These are phyloP conservation scores for Psilocybe cyanescens DNA, from an alignment of 768 basidiomycete species.

Conservation along the genomic window DNA sequence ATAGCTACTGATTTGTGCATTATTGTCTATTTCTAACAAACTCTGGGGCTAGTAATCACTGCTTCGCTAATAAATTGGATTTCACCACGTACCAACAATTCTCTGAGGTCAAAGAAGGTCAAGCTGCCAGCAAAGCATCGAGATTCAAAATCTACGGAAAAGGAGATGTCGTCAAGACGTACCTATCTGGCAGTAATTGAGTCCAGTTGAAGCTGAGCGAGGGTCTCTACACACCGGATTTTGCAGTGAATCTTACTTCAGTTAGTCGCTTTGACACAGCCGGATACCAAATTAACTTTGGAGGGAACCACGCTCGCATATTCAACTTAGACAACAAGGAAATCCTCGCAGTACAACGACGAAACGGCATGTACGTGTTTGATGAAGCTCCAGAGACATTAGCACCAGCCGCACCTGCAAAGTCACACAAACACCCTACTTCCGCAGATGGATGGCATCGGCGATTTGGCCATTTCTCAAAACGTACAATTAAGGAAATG, in stretches of 20 bases:
- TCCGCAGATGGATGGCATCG: conserved; percentile 27
- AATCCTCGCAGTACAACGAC: not conserved
- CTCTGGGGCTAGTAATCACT: conserved; percentile 29
- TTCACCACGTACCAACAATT: conserved; percentile 10
- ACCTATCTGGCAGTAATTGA: conserved; percentile 1
- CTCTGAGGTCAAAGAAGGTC: no score
- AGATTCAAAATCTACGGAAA: conserved; percentile 24
- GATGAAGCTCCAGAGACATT: conserved; percentile 10
- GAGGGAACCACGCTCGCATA: conserved; percentile 6
- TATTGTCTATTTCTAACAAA: no score
- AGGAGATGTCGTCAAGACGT: conserved; percentile 20
- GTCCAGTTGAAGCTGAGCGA: conserved; percentile 21
- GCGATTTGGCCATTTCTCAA: conserved; percentile 24
- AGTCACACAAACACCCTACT: conserved; percentile 21
- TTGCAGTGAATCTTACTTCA: conserved; percentile 30
- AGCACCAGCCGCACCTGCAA: conserved; percentile 6
- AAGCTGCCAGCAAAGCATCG: no score
- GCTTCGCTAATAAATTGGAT: conserved; percentile 18
- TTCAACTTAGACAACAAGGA: not conserved
- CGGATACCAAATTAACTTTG: conserved; percentile 17
- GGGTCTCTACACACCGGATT: conserved; percentile 28
- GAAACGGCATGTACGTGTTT: conserved; percentile 23
- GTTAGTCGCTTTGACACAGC: conserved; percentile 19
- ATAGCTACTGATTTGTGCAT: no score
- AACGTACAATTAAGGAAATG: conserved; percentile 13